Evolutionary conservation across 2,329 filamentous ascomycete species (phyloP).

Genomic region (Hypoxylon rubiginosum): DNA sequence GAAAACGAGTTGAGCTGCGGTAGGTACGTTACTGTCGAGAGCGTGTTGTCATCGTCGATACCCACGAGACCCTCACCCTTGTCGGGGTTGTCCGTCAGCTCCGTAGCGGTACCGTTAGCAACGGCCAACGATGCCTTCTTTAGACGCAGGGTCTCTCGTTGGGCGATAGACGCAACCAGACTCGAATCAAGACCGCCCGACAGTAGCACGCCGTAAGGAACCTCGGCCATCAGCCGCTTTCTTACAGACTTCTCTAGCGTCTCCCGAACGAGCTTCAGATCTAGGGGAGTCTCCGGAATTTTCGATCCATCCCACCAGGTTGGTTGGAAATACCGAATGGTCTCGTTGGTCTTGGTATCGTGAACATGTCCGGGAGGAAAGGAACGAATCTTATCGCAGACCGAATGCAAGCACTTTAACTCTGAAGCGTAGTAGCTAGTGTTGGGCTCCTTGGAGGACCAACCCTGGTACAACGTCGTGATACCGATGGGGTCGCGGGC

Average conservation of each 20-base stretch:
- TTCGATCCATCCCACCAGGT: slow-evolving; percentile 89
- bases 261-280: slow-evolving; percentile 84
- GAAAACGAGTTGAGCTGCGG: slow-evolving; percentile 99
- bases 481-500: slow-evolving; percentile 97
- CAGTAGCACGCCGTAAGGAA: slow-evolving; percentile 94
- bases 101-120: slow-evolving; percentile 57
- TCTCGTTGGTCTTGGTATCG: slow-evolving; percentile 89
- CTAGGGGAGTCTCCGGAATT: slow-evolving; percentile 83
- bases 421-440: slow-evolving; percentile 97
- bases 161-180: slow-evolving; percentile 93
- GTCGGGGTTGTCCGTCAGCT: slow-evolving; percentile 65
- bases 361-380: slow-evolving; percentile 97
- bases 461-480: slow-evolving; percentile 97
- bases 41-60: slow-evolving; percentile 91
- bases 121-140: slow-evolving; percentile 72
- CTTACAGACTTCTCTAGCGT: slow-evolving; percentile 91
- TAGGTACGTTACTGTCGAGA: slow-evolving; percentile 90
- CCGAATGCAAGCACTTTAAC: slow-evolving; percentile 90
- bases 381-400: slow-evolving; percentile 93
- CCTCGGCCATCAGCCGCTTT: slow-evolving; percentile 98
- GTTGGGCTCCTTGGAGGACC: slow-evolving; percentile 83
- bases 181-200: slow-evolving; percentile 97
- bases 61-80: slow-evolving; percentile 83
- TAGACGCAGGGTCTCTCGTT: slow-evolving; percentile 87
- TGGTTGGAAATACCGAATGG: slow-evolving; percentile 91